Percentiles rank a stretch among this genome's conserved stretches.
Conservation (phyloP, 176 grass and related monocot genomes). For the Oryza punctata region DNA sequence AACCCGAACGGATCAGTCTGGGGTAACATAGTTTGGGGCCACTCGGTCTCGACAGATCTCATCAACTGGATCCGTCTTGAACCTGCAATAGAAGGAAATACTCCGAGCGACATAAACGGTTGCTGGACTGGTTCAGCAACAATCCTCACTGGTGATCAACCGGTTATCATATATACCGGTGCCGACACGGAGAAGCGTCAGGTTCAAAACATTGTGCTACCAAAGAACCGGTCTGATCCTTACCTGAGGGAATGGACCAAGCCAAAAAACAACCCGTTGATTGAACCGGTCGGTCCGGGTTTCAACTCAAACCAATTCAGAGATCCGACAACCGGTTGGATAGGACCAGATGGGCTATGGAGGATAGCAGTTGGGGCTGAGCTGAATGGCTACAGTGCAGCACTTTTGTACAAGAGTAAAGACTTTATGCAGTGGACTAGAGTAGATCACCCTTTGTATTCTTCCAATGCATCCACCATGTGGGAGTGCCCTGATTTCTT, state of each 20-base stretch:
- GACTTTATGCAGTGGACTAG: constrained; percentile 68
- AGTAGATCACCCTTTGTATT: constrained; percentile 56
- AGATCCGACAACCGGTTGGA: constrained; percentile 91
- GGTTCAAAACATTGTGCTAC: constrained; percentile 73
- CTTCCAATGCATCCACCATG: constrained; percentile 55
- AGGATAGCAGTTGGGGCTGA: constrained; percentile 69
- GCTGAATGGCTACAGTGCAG: constrained; percentile 50
- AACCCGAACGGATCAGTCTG: constrained; percentile 63
- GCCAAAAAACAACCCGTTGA: constrained; percentile 64
- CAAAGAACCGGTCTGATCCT: constrained; percentile 72
- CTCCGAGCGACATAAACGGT: constrained; percentile 60
- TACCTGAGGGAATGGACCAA: constrained; percentile 84
- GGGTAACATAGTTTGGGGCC: constrained; percentile 83
- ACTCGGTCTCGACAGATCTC: constrained; percentile 80
- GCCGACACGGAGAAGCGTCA: constrained; percentile 57
- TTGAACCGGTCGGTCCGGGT: constrained; percentile 44
- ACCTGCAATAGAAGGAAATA: constrained; percentile 44
- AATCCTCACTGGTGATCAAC: constrained; percentile 38
- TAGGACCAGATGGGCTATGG: constrained; percentile 67
- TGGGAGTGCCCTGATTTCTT: constrained; percentile 91
- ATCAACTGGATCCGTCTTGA: constrained; percentile 73
- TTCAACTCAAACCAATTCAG: constrained; percentile 62
- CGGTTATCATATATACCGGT: constrained; percentile 80
- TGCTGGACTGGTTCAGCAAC: constrained; percentile 93
- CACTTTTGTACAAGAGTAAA: constrained; percentile 64